These are phyloP conservation scores for Naegleria lovaniensis DNA, from an alignment of 208 protist species.

Conservation along the genomic window DNA sequence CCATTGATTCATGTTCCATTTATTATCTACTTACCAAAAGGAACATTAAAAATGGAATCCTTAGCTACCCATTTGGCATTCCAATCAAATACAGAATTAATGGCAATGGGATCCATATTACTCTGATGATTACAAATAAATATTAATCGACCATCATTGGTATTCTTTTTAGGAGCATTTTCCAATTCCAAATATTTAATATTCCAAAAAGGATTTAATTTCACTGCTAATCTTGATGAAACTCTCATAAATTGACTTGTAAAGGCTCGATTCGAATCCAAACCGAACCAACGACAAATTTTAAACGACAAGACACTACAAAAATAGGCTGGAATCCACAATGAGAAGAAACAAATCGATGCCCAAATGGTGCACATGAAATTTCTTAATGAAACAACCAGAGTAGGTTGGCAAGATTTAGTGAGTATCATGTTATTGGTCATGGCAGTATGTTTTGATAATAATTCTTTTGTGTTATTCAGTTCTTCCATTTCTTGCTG, in stretches of 20 bases:
- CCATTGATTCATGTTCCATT: too few relatives aligned
- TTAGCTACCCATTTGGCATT: constrained; percentile 71
- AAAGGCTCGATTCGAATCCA: background rate
- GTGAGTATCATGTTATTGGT: too few relatives aligned
- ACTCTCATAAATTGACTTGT: background rate
- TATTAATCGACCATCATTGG: background rate
- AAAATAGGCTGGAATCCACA: background rate
- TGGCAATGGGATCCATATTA: constrained; percentile 38
- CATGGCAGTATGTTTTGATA: too few relatives aligned
- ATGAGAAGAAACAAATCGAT: background rate
- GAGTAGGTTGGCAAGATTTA: too few relatives aligned
- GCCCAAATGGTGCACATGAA: background rate
- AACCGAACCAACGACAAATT: background rate
- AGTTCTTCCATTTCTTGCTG: too few relatives aligned
- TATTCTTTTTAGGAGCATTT: background rate
- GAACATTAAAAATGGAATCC: constrained; percentile 63
- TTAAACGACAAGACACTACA: background rate
- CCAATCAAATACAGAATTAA: constrained; percentile 52
- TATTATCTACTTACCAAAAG: constrained; percentile 48
- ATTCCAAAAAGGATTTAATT: constrained; percentile 3
- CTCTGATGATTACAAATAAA: constrained; percentile 20
- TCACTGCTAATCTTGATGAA: background rate
- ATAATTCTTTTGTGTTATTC: too few relatives aligned
- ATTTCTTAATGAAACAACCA: too few relatives aligned
- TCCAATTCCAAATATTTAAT: background rate